Conservation (phyloP, 495 filamentous ascomycete species). For the Aspergillus asperescens region DNA sequence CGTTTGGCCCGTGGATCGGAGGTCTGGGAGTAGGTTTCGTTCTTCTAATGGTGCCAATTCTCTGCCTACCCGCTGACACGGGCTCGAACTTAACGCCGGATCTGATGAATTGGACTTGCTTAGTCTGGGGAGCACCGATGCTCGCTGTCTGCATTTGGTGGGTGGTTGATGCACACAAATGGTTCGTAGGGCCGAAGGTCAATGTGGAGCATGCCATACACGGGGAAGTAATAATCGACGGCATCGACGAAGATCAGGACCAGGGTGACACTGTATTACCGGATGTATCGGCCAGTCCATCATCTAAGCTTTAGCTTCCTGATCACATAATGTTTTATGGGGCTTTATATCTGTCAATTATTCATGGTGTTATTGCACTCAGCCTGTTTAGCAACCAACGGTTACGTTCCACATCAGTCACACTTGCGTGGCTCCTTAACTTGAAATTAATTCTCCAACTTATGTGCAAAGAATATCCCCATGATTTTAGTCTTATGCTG, state of each 20-base stretch:
- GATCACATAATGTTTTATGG: neutral
- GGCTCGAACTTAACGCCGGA: constrained; percentile 53
- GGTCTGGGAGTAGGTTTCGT: constrained; percentile 57
- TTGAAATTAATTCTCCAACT: no score
- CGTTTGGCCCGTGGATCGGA: constrained; percentile 58
- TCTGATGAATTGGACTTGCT: constrained; percentile 71
- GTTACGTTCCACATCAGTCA: no score
- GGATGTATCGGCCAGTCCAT: neutral
- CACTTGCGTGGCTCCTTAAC: no score
- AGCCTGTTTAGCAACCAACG: no score
- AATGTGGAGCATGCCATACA: constrained; percentile 44
- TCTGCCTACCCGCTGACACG: constrained; percentile 61
- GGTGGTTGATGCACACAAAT: constrained; percentile 61
- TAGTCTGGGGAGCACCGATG: constrained; percentile 72
- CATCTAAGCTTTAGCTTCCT: neutral
- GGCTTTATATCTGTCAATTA: no score
- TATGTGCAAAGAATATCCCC: no score
- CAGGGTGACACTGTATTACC: neutral
- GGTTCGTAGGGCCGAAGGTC: constrained; percentile 73
- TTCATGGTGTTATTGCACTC: no score
- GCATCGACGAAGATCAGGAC: neutral
- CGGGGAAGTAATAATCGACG: neutral
- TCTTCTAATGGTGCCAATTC: constrained; percentile 65
- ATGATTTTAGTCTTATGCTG: no score
- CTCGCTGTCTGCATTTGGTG: constrained; percentile 61